These are phyloP conservation scores for Themeda triandra DNA, from an alignment of 176 grass and related monocot genomes.

Conservation along the genomic window DNA sequence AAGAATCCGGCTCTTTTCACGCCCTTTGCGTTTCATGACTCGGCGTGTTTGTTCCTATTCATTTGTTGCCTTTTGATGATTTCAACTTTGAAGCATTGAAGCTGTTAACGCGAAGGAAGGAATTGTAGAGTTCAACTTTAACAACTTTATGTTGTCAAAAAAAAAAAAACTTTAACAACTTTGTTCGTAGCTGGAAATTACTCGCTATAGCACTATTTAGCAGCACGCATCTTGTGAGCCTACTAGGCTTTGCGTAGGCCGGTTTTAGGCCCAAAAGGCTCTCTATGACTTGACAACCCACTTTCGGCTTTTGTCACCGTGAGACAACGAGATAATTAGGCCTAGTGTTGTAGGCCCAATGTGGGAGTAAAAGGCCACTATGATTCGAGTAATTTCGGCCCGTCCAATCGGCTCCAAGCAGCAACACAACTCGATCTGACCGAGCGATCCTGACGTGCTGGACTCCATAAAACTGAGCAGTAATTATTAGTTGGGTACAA, in stretches of 20 bases:
- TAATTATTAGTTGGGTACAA: no score
- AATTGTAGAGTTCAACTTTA: background rate
- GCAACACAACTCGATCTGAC: background rate
- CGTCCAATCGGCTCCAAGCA: background rate
- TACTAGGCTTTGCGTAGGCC: background rate
- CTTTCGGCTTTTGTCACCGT: background rate
- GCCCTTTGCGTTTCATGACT: background rate
- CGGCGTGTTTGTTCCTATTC: slow-evolving; percentile 9
- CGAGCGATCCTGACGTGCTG: background rate
- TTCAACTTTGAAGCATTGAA: background rate
- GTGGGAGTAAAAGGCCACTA: background rate
- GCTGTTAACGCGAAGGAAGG: background rate
- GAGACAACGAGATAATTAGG: background rate
- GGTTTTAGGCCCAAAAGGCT: slow-evolving; percentile 11
- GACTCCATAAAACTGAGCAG: no score
- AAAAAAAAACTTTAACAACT: background rate
- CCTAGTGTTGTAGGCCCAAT: background rate
- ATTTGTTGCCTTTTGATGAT: background rate
- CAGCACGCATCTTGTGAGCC: background rate
- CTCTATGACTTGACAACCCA: background rate
- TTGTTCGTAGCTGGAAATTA: background rate
- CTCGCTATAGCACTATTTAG: background rate
- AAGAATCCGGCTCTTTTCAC: background rate
- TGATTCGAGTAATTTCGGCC: background rate
- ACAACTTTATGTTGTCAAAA: no score